Evolutionary conservation across 139 green algal genomes (phyloP), one percentile per base, ranked within the genome.

Genomic region (Volvox reticuliferus): DNA sequence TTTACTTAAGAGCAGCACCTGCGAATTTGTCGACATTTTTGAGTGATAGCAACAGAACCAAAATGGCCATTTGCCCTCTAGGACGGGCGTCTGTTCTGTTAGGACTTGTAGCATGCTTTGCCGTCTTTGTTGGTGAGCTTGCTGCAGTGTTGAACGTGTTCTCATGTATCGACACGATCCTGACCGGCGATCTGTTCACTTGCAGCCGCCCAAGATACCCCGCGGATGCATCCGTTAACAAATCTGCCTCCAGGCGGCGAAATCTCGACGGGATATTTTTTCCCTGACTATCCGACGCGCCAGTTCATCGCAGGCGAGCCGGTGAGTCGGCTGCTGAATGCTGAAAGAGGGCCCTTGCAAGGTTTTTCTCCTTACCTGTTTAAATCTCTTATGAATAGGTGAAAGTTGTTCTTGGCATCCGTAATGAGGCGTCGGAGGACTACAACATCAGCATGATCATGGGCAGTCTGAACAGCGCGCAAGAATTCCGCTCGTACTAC

Each of bases 381-480:
- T 73, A 9, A 73, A 30, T 28, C 2, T 73, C 21, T 24, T 73
- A 9, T 30, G 21, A 32, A 87, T 83, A 93, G 93, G 87, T 93
- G 12, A 93, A 92, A 44, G 91, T 96, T 1, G 92, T 97, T 22
- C 68, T 97, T 5, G 95, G 93, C 63, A 75, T 97, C 12, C 94
- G 91, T 92, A 98, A 97, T 75, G 92, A 94, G 3, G 94, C 87
- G 65, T 85, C 75, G 26, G 93, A 96, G 86, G 3, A 79, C 1
- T 95, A 96, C 88, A 98, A 97, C 92, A 79, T 98, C 61, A 93
- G 92, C 16, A 87, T 92, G 30, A 94, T 98, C 67, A 91, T 95
- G 89, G 96, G 95, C n/a, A 97, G 94, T 2, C 71, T 98, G 9
- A 97, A 98, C 93, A 93, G 88, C 5, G 89, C 94, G 1, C 65